A percentile compares a stretch with the other conserved stretches of the same genome.
These are phyloP conservation scores for Moelleriella libera DNA, from an alignment of 2,329 filamentous ascomycete species.

Conservation along the genomic window DNA sequence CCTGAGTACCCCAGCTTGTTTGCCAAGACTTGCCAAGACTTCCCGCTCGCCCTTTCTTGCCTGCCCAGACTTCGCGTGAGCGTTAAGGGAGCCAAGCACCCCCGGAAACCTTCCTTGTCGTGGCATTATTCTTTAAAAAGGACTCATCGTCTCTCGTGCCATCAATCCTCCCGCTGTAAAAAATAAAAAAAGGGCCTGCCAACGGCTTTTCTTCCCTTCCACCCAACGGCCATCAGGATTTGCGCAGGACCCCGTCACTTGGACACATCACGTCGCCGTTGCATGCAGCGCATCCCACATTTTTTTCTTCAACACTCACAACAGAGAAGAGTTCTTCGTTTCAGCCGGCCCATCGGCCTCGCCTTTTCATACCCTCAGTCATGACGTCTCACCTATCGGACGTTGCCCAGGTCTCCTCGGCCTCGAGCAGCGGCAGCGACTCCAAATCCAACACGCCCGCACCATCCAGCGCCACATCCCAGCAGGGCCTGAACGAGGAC, in stretches of 20 bases:
- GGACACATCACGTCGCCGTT: too few species aligned
- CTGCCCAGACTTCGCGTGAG: constrained; percentile 18
- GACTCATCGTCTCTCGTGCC: not conserved
- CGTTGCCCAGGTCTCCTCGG: constrained; percentile 7
- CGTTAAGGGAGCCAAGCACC: constrained; percentile 22
- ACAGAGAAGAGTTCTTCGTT: not conserved
- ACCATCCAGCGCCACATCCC: constrained; percentile 32
- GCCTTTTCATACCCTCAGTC: constrained; percentile 10
- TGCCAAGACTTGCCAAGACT: constrained; percentile 17
- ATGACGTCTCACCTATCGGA: constrained; percentile 20
- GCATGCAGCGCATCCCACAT: too few species aligned
- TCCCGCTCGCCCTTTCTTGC: constrained; percentile 22
- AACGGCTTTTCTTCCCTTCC: too few species aligned
- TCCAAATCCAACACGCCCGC: constrained; percentile 40
- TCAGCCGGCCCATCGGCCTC: not conserved
- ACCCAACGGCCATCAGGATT: too few species aligned
- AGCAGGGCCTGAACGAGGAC: constrained; percentile 30
- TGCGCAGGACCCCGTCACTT: too few species aligned
- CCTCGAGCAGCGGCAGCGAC: constrained; percentile 21
- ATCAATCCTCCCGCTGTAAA: not conserved
- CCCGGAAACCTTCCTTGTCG: constrained; percentile 7
- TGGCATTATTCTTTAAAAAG: constrained; percentile 4
- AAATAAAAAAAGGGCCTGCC: not conserved
- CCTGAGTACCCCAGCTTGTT: constrained; percentile 8
- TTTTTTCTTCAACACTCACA: not conserved